A percentile compares a stretch with the other conserved stretches of the same genome.
Evolutionary conservation across 192 early-diverging fungal species (phyloP).

Genomic region (Entomortierella lignicola): DNA sequence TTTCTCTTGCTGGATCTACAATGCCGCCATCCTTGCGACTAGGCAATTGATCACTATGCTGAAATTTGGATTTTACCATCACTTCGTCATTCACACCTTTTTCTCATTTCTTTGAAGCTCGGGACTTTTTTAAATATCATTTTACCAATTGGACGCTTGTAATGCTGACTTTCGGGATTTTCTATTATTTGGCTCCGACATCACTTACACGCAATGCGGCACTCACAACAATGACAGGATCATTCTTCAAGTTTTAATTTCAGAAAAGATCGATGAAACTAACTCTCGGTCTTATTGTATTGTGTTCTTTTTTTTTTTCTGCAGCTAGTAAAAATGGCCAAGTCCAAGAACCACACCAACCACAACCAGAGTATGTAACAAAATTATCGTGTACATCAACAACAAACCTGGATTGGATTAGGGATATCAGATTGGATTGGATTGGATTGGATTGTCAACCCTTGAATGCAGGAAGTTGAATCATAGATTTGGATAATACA

Average conservation of each 20-base stretch:
- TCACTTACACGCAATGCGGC: too few species aligned
- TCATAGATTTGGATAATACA: too few species aligned
- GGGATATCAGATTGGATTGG: too few species aligned
- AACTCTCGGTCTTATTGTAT: neutral
- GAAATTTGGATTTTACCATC: neutral
- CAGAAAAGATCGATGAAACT: neutral
- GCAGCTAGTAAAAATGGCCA: conserved; percentile 74
- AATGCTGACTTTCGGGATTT: too few species aligned
- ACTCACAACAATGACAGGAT: too few species aligned
- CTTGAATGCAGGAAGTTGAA: too few species aligned
- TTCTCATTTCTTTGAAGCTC: too few species aligned
- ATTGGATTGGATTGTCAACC: too few species aligned
- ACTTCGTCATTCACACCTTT: neutral
- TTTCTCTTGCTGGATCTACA: neutral
- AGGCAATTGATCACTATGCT: neutral
- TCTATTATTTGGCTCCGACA: too few species aligned
- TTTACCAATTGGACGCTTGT: too few species aligned
- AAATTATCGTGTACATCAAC: neutral
- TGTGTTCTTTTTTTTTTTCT: conserved; percentile 11
- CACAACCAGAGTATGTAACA: conserved; percentile 95
- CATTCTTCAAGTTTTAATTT: neutral
- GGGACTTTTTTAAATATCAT: too few species aligned
- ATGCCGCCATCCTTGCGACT: neutral
- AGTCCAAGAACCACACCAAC: conserved; percentile 99
- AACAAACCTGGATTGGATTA: neutral